Evolutionary conservation across 805 yeast genomes (phyloP).

Genomic region (Alloascoidea africana): DNA sequence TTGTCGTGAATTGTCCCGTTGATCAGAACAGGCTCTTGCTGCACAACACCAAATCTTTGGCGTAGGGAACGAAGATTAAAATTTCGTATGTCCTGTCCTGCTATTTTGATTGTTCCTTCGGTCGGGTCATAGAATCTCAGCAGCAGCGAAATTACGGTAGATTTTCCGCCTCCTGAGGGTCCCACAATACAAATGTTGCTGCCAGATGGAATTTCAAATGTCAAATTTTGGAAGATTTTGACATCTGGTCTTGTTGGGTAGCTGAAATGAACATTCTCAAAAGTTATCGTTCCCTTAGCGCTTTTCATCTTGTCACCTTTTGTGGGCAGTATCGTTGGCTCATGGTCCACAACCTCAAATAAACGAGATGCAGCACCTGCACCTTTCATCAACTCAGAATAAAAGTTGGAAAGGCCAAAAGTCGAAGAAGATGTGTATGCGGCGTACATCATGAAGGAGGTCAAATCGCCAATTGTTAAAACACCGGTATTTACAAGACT

Average conservation of each 20-base stretch:
- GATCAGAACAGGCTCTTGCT: constrained; percentile 83
- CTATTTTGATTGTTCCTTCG: constrained; percentile 47
- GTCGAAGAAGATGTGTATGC: constrained; percentile 89
- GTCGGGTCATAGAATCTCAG: constrained; percentile 74
- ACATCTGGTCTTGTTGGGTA: constrained; percentile 80
- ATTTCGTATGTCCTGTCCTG: constrained; percentile 44
- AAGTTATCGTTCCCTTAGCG: constrained; percentile 29
- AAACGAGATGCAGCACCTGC: constrained; percentile 90
- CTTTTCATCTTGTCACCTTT: constrained; percentile 35
- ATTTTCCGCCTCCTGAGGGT: constrained; percentile 94
- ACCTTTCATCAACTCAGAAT: constrained; percentile 92
- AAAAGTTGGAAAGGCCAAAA: constrained; percentile 80
- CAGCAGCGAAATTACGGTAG: constrained; percentile 69
- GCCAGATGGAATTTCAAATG: constrained; percentile 54
- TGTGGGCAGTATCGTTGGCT: constrained; percentile 56
- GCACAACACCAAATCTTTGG: constrained; percentile 71
- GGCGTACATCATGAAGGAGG: constrained; percentile 91
- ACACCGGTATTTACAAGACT: constrained; percentile 65
- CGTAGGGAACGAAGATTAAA: constrained; percentile 64
- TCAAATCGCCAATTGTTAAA: constrained; percentile 73
- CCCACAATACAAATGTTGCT: constrained; percentile 91
- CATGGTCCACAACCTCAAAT: constrained; percentile 71
- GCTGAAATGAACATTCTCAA: constrained; percentile 48
- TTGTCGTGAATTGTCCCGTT: constrained; percentile 79
- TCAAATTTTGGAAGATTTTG: constrained; percentile 43